phyloP scores from a whole-genome alignment of 2,329 filamentous ascomycete species.

The Fusarium armeniacum region DNA sequence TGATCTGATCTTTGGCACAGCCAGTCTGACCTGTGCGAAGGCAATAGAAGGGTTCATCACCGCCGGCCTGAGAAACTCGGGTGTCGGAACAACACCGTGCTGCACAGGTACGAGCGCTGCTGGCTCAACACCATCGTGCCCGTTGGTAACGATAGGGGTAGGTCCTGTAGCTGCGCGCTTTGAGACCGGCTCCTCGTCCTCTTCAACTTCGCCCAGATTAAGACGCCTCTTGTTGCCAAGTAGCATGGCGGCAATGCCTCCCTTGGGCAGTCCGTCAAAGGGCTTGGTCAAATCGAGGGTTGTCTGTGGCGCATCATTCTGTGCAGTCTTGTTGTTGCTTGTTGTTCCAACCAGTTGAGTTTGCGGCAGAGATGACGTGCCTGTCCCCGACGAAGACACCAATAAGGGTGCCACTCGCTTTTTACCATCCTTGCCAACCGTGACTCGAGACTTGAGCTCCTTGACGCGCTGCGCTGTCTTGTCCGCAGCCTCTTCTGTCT shows the following conservation, averaged over 20 bases:
- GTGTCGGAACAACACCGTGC: conserved; percentile 75
- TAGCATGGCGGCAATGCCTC: conserved; percentile 86
- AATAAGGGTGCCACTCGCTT: conserved; percentile 94
- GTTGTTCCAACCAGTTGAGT: conserved; percentile 87
- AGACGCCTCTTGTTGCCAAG: conserved; percentile 95
- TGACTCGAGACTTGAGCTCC: conserved; percentile 88
- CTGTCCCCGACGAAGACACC: conserved; percentile 89
- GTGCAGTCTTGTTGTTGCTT: conserved; percentile 70
- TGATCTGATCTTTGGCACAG: conserved; percentile 86
- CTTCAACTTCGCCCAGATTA: conserved; percentile 79
- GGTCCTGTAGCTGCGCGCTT: conserved; percentile 75
- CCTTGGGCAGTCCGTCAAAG: conserved; percentile 91
- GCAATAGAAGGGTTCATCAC: conserved; percentile 85
- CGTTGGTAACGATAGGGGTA: conserved; percentile 81
- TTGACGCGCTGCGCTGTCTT: conserved; percentile 68
- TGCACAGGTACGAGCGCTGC: conserved; percentile 73
- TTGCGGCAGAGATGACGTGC: conserved; percentile 89
- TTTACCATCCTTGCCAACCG: conserved; percentile 95
- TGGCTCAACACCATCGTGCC: conserved; percentile 81
- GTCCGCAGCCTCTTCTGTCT: conserved; percentile 64
- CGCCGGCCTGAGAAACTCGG: conserved; percentile 89
- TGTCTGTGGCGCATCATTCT: conserved; percentile 81
- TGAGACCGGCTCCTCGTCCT: conserved; percentile 71
- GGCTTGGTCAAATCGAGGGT: conserved; percentile 93
- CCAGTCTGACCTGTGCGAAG: conserved; percentile 85